Evolutionary conservation across 768 basidiomycete species (phyloP).

Genomic region (Dioszegia aurantiaca): DNA sequence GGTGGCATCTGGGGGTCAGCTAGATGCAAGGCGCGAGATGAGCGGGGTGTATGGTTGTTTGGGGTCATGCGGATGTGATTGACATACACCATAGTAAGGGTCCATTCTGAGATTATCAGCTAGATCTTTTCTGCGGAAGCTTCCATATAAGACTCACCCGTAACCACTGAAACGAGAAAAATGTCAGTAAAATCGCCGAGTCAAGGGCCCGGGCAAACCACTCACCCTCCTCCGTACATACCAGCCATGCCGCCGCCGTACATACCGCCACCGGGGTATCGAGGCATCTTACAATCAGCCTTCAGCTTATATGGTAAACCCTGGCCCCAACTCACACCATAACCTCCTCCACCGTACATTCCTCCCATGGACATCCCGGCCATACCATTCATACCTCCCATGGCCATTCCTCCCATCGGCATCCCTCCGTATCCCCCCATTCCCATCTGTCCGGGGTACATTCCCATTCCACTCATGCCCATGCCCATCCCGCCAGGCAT

Average conservation of each 20-base stretch:
- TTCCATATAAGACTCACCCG: no score
- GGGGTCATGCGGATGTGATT: not conserved
- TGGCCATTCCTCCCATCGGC: slow-evolving; percentile 20
- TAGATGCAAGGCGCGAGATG: no score
- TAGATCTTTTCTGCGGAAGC: no score
- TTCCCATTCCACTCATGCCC: slow-evolving; percentile 27
- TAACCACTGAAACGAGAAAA: slow-evolving; percentile 20
- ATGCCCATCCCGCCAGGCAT: slow-evolving; percentile 9
- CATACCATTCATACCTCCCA: slow-evolving; percentile 28
- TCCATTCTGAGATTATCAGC: slow-evolving; percentile 16
- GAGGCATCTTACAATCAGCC: slow-evolving; percentile 27
- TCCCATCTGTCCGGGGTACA: slow-evolving; percentile 21
- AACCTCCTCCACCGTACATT: slow-evolving; percentile 25
- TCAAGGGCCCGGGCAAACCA: not conserved
- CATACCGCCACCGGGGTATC: slow-evolving; percentile 24
- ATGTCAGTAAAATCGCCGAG: not conserved
- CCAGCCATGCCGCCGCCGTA: slow-evolving; percentile 1
- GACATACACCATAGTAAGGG: slow-evolving; percentile 22
- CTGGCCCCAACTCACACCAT: slow-evolving; percentile 24
- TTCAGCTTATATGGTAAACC: not conserved
- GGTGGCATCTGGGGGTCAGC: slow-evolving; percentile 34
- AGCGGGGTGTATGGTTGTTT: not conserved
- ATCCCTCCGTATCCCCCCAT: slow-evolving; percentile 24
- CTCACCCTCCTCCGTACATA: slow-evolving; percentile 16
- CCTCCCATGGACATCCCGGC: slow-evolving; percentile 20